Evolutionary conservation across 1,284 basidiomycete genomes (phyloP), one percentile per base, ranked within the genome.

Genomic region (Veloboletus limbatus): DNA sequence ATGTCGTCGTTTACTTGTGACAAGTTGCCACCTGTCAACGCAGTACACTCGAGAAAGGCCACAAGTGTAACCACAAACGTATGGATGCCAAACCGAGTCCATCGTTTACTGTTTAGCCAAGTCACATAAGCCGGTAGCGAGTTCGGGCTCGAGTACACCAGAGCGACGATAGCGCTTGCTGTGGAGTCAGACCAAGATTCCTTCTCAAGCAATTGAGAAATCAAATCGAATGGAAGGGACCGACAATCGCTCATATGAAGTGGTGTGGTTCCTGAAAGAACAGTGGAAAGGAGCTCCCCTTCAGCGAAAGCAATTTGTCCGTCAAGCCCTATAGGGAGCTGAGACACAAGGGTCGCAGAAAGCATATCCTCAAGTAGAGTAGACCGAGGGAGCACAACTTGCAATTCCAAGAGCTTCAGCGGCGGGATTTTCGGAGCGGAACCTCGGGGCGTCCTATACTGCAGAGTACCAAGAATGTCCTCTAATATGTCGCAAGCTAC

Each of bases 331-430:
- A 66, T 51, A 2, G 78, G 78, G 4, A 80, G 57, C 6, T 59
- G 66, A 1, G 69, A 68, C 18, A 67, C 55, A 2, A 79, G 43
- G 1, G 69, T 65, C 4, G 58, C 56, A 4, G 76, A 73, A 21
- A 82, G 70, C 51, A 82, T 59, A 11, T 73, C 65, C 31, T 82
- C 77, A 1, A 82, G 62, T 2, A 68, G 47, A 3, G 42, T 8
- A 8, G 69, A 73, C 20, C 59, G 51, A 3, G 70, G 67, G 4
- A 78, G 51, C 3, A 68, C n/a, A 4, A 54, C 24, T 11, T 63
- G 66, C 21, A 77, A 52, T 8, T 57, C 49, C 13, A 76, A 43
- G 1, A 79, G 59, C 16, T 60, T 60, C 9, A 61, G 51, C 10
- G 69, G 44, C 27, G 66, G 53, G 21, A 62, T 51, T 8, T 58